A percentile compares a stretch with the other conserved stretches of the same genome.
phyloP scores from a whole-genome alignment of 2,329 filamentous ascomycete species.

The Ophiosphaerella korrae region DNA sequence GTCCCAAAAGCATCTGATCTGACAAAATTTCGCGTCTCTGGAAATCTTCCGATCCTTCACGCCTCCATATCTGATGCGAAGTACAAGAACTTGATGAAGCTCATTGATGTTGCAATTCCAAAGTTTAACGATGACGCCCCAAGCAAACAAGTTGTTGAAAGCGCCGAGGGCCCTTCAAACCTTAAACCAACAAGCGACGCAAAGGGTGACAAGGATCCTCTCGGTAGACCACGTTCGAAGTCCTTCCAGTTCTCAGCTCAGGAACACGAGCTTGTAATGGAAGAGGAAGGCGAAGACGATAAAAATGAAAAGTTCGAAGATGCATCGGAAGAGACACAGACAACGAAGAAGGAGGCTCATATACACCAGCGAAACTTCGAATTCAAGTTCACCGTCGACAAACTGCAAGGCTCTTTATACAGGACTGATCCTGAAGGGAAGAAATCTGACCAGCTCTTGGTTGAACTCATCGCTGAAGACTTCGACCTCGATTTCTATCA shows the following conservation, averaged over 20 bases:
- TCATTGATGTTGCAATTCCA: slow-evolving; percentile 94
- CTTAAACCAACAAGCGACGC: slow-evolving; percentile 42
- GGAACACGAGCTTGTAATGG: slow-evolving; percentile 77
- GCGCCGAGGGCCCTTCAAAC: slow-evolving; percentile 43
- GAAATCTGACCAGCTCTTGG: slow-evolving; percentile 79
- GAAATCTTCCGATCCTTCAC: slow-evolving; percentile 88
- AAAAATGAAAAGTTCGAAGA: slow-evolving; percentile 71
- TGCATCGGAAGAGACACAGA: slow-evolving; percentile 63
- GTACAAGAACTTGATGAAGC: slow-evolving; percentile 94
- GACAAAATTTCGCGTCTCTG: slow-evolving; percentile 88
- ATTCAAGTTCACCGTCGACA: slow-evolving; percentile 95
- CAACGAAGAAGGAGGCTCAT: slow-evolving; percentile 53
- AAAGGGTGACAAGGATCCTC: slow-evolving; percentile 36
- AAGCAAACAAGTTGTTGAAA: slow-evolving; percentile 45
- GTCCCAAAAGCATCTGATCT: slow-evolving; percentile 94
- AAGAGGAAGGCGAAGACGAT: slow-evolving; percentile 69
- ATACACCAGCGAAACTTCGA: slow-evolving; percentile 91
- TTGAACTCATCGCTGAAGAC: slow-evolving; percentile 86
- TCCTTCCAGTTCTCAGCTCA: slow-evolving; percentile 76
- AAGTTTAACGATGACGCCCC: slow-evolving; percentile 66
- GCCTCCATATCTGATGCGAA: slow-evolving; percentile 92
- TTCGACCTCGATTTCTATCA: slow-evolving; percentile 90
- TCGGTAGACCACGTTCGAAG: slow-evolving; percentile 65
- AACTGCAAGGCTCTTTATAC: slow-evolving; percentile 89
- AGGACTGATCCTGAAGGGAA: slow-evolving; percentile 79